These are phyloP conservation scores for Melanogaster broomeanus DNA, from an alignment of 768 basidiomycete species.

Conservation along the genomic window DNA sequence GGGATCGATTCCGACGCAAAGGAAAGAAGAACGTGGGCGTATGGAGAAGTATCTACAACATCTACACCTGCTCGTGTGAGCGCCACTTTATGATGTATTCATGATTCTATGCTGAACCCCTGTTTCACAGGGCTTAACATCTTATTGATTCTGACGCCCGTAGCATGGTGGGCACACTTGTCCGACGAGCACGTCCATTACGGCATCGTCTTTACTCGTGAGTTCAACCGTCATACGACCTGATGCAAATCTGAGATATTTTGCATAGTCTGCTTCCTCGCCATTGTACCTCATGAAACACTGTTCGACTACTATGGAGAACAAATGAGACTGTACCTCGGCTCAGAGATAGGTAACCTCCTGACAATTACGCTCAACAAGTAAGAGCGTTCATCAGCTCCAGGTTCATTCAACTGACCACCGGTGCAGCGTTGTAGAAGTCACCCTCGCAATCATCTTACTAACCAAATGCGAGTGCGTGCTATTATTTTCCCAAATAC, in stretches of 20 bases:
- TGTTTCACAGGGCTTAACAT: conserved; percentile 53
- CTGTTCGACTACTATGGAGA: conserved; percentile 67
- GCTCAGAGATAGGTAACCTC: conserved; percentile 65
- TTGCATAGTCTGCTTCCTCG: conserved; percentile 57
- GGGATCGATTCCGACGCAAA: conserved; percentile 17
- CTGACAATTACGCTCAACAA: conserved; percentile 66
- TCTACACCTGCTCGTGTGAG: conserved; percentile 57
- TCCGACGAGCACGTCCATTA: conserved; percentile 16
- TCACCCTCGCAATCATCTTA: conserved; percentile 67
- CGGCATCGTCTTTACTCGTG: conserved; percentile 49
- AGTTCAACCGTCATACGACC: conserved; percentile 15
- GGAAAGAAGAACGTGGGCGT: conserved; percentile 48
- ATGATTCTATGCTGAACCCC: background rate
- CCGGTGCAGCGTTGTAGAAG: conserved; percentile 60
- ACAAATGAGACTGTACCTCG: conserved; percentile 52
- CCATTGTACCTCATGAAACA: conserved; percentile 65
- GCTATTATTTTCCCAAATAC: background rate
- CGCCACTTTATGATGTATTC: conserved; percentile 6
- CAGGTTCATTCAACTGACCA: background rate
- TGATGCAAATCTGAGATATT: background rate
- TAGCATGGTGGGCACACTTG: conserved; percentile 65
- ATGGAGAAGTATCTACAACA: conserved; percentile 43
- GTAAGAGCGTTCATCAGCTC: conserved; percentile 36
- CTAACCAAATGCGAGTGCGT: conserved; percentile 72
- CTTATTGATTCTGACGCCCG: conserved; percentile 56